phyloP scores from a whole-genome alignment of 306 rosid genomes.

The Argentina anserina region DNA sequence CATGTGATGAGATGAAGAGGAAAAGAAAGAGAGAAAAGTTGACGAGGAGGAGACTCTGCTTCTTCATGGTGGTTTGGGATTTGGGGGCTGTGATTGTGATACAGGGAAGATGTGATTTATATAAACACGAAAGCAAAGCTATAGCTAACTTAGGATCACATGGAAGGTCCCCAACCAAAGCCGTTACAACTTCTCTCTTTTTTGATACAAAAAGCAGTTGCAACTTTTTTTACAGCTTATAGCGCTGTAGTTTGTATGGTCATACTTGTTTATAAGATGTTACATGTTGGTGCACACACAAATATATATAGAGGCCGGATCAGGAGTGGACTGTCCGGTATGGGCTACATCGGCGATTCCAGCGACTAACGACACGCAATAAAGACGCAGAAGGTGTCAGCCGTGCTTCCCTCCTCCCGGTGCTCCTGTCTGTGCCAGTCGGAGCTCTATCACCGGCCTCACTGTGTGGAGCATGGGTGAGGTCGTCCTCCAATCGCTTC shows the following conservation, averaged over 20 bases:
- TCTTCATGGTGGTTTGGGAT: constrained; percentile 31
- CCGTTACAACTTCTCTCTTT: constrained; percentile 1
- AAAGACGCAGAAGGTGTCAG: no score
- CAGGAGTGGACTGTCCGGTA: no score
- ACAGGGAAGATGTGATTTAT: not conserved
- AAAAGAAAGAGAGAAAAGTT: constrained; percentile 31
- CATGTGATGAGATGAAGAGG: constrained; percentile 33
- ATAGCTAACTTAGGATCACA: constrained; percentile 7
- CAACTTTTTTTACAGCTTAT: not conserved
- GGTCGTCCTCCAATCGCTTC: no score
- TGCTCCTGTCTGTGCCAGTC: no score
- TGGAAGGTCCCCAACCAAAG: constrained; percentile 20
- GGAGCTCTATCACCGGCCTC: no score
- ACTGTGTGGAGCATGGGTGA: no score
- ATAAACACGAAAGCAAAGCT: not conserved
- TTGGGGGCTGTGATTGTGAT: not conserved
- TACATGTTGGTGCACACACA: no score
- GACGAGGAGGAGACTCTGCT: constrained; percentile 24
- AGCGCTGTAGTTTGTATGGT: constrained; percentile 14
- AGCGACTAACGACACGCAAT: no score
- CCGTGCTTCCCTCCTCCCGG: no score
- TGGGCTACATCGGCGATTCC: no score
- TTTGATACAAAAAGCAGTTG: no score
- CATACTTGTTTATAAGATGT: not conserved
- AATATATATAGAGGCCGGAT: no score